Conservation (phyloP, 1,284 basidiomycete genomes). For the Ganoderma meredithae region DNA sequence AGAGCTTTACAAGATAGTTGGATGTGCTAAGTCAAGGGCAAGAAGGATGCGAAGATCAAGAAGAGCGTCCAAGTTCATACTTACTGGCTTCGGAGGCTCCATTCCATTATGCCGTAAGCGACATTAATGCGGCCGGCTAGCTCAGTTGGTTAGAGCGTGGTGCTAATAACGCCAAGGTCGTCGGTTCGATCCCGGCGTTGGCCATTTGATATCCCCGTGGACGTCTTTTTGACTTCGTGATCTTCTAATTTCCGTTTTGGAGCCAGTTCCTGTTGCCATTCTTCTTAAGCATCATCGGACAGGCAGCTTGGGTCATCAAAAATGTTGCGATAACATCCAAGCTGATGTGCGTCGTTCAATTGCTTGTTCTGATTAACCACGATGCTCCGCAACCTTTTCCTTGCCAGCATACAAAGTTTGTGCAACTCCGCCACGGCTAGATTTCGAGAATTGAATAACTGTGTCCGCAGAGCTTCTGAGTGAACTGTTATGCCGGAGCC, state of each 20-base stretch:
- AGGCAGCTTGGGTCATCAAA: too few relatives aligned
- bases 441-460: neutral
- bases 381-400: neutral
- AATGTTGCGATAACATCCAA: neutral
- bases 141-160: slow-evolving; percentile 29
- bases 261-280: too few relatives aligned
- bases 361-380: neutral
- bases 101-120: too few relatives aligned
- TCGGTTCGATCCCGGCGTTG: slow-evolving; percentile 27
- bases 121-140: slow-evolving; percentile 22
- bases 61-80: too few relatives aligned
- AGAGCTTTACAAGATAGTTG: neutral
- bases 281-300: too few relatives aligned
- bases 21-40: too few relatives aligned
- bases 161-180: slow-evolving; percentile 29
- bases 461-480: neutral
- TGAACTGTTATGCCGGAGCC: neutral
- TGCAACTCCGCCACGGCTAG: neutral
- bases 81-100: too few relatives aligned
- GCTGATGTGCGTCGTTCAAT: neutral
- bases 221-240: too few relatives aligned
- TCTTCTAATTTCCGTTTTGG: too few relatives aligned
- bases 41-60: neutral
- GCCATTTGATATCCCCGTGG: slow-evolving; percentile 2
- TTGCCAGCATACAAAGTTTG: neutral